Base-by-base conservation (phyloP, 169 alveolate species). In the Plasmodium inui region DNA sequence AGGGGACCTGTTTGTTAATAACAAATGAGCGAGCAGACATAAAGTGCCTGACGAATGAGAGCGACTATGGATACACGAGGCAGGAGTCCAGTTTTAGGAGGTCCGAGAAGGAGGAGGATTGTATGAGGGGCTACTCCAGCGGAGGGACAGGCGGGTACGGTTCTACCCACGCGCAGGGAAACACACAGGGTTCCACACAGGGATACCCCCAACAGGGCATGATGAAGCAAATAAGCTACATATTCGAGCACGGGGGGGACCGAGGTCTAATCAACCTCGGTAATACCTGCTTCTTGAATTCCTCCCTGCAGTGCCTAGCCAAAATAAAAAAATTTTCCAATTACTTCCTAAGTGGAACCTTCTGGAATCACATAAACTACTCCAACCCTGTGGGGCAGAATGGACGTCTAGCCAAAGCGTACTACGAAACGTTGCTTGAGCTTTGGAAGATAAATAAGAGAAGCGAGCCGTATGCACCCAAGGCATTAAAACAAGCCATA, bases 401-500 rank as follows among this genome's bases (percentile, higher is more conserved):
- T 50, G 98, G 97, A n/a, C 82, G 95, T 39, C 79, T 97, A 39
- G 97, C 95, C 0, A 94, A 91, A 82, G 95, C 93, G 41, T 95
- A 95, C 84, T 95, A 96, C 41, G 96, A 92, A 55, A 78, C 97
- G 6, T 86, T 97, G 28, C 67, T 93, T 28, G 97, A 97, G 81
- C 83, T 97, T 73, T 97, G 98, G 98, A 86, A 89, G 74, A 53
- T 85, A 70, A 50, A 94, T 83, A 97, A 98, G 0, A 80, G 92
- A 76, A 90, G 94, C 10, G 90, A 95, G 10, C 89, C 96, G 34
- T 95, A 97, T 57, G 97, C 98, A 46, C 99, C 99, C 7, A 96
- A 97, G 86, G 97, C 92, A 12, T 95, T 98, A 84, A 97, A 97
- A 92, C 96, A 96, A 95, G 98, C 98, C 14, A 95, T 98, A 73